A percentile compares a stretch with the other conserved stretches of the same genome.
Evolutionary conservation across 202 grass and related monocot species (phyloP).

Genomic region (Eragrostis tef): DNA sequence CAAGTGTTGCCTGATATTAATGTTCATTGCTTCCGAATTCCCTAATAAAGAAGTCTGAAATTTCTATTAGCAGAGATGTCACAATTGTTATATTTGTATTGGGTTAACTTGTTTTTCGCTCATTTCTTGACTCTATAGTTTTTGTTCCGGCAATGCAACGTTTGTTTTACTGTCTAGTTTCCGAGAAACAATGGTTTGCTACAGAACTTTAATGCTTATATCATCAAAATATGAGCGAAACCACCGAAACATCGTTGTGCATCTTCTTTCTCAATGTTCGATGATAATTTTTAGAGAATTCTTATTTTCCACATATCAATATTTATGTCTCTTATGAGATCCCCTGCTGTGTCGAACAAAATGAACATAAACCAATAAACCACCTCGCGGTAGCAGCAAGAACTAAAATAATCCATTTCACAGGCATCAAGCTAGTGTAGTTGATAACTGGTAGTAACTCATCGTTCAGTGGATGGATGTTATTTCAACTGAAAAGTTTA

Average conservation of each 20-base stretch:
- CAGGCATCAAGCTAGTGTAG: background rate
- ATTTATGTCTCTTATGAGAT: background rate
- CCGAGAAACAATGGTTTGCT: background rate
- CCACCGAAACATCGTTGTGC: background rate
- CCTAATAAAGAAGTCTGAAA: background rate
- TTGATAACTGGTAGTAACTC: background rate
- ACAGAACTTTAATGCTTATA: too few relatives aligned
- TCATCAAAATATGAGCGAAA: slow-evolving; percentile 4
- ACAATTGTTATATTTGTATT: background rate
- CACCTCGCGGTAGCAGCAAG: background rate
- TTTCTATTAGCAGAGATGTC: background rate
- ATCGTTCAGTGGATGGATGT: background rate
- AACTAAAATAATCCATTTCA: background rate
- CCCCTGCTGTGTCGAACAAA: background rate
- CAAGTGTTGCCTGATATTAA: slow-evolving; percentile 15
- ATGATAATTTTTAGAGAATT: background rate
- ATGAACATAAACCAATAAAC: background rate
- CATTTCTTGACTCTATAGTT: background rate
- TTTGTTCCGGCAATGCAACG: background rate
- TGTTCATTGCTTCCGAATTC: background rate
- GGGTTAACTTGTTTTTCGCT: background rate
- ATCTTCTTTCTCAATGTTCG: background rate
- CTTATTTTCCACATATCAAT: background rate
- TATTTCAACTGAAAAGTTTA: background rate
- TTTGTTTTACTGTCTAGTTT: background rate